Percentiles rank a stretch among this genome's conserved stretches.
Conservation (phyloP, 768 basidiomycete species). For the Mycena sanguinolenta region DNA sequence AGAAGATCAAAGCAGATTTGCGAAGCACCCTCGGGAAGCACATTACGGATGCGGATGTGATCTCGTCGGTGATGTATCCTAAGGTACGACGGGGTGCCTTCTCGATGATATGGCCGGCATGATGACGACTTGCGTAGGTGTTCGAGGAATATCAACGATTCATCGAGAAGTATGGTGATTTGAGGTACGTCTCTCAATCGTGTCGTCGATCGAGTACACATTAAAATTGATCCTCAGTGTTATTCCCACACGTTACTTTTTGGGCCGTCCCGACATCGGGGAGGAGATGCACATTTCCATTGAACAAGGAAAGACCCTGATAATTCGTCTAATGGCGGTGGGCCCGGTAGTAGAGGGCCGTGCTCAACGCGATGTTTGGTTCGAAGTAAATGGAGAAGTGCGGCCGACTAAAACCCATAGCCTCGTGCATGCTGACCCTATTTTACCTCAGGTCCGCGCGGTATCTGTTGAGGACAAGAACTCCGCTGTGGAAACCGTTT, state of each 20-base stretch:
- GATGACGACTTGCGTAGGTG: slow-evolving; percentile 65
- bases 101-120: slow-evolving; percentile 24
- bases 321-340: slow-evolving; percentile 95
- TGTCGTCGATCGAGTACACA: slow-evolving; percentile 5
- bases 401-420: slow-evolving; percentile 36
- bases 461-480: slow-evolving; percentile 97
- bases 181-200: slow-evolving; percentile 69
- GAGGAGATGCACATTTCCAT: slow-evolving; percentile 98
- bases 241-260: slow-evolving; percentile 96
- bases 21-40: slow-evolving; percentile 95
- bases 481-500: slow-evolving; percentile 95
- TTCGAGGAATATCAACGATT: slow-evolving; percentile 98
- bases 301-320: slow-evolving; percentile 96
- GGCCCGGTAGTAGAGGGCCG: slow-evolving; percentile 93
- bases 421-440: slow-evolving; percentile 29
- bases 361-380: slow-evolving; percentile 97
- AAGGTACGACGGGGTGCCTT: slow-evolving; percentile 68
- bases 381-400: slow-evolving; percentile 97
- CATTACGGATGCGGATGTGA: slow-evolving; percentile 93
- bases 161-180: slow-evolving; percentile 94
- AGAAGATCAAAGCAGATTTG: slow-evolving; percentile 94
- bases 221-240: slow-evolving; percentile 65
- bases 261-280: slow-evolving; percentile 89
- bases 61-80: slow-evolving; percentile 98
- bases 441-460: slow-evolving; percentile 80